phyloP scores from a whole-genome alignment of 768 basidiomycete species.

The Tephrocybe rancida region DNA sequence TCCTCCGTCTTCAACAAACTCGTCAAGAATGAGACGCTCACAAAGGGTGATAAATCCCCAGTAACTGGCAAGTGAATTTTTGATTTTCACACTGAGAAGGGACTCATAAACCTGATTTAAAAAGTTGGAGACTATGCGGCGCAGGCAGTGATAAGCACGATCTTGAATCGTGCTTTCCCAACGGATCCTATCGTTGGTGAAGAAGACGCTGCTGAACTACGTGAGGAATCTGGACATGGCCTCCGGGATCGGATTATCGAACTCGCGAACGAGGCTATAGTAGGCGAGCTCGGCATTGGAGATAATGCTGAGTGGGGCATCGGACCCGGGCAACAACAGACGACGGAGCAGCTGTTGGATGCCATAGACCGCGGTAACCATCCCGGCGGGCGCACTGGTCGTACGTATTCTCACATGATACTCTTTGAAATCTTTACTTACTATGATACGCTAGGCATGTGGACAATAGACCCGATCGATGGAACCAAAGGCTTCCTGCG shows the following conservation, averaged over 20 bases:
- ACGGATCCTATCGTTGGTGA: conserved; percentile 90
- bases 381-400: conserved; percentile 70
- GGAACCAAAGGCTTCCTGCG: conserved; percentile 94
- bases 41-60: conserved; percentile 91
- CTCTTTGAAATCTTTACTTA: conserved; percentile 1
- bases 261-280: conserved; percentile 82
- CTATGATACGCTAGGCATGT: conserved; percentile 56
- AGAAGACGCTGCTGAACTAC: conserved; percentile 86
- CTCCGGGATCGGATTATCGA: conserved; percentile 71
- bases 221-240: conserved; percentile 40
- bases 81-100: background rate
- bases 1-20: conserved; percentile 85
- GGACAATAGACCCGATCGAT: conserved; percentile 90
- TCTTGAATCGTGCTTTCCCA: conserved; percentile 80
- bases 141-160: conserved; percentile 87
- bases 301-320: conserved; percentile 75
- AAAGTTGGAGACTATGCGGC: conserved; percentile 93
- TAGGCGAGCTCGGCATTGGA: conserved; percentile 50
- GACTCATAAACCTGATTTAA: conserved; percentile 1
- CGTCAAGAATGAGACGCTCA: conserved; percentile 82
- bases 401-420: conserved; percentile 46
- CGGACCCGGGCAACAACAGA: conserved; percentile 57
- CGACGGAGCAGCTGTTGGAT: conserved; percentile 65
- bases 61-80: conserved; percentile 66
- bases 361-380: conserved; percentile 86